Base-by-base conservation (phyloP, 176 grass and related monocot species). In the Alopecurus myosuroides region DNA sequence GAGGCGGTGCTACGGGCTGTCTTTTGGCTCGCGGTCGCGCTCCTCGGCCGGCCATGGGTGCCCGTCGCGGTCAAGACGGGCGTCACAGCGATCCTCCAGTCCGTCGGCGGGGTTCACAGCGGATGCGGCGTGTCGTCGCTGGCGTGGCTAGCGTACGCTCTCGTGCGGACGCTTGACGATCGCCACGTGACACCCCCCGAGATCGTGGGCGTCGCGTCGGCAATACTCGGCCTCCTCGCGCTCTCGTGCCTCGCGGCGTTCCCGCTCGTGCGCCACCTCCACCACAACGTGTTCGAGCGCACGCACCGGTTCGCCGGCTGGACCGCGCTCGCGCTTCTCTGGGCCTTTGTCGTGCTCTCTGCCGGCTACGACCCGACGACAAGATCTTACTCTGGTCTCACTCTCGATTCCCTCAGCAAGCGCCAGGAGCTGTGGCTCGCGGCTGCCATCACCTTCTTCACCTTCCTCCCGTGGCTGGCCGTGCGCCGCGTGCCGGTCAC, bases 241-340 rank as follows among this genome's bases (percentile, higher is more conserved):
- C 61, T 92, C 31, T 95, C 86, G 25, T 92, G 90, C 80, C 1
- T 84, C 9, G 88, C 90, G 4, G 93, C 90, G 25, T 92, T 95
- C 88, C 93, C 93, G n/a, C 85, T 92, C 26, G 41, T 95, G 42
- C 90, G 93, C 70, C 93, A 92, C 88, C 85, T 92, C 45, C 93
- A 95, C 76, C 93, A 95, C 76, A 95, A 95, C 91, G 88, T 90
- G 41, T 95, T 95, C 68, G 93, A 95, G 77, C 81, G 88, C 69
- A 89, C 93, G 33, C 93, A 95, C 82, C 90, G 93, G 17, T 92
- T 92, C 52, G 90, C 93, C 23, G 93, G 93, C 4, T 95, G 90
- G 93, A 28, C n/a, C 20, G 90, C 90, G 3, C 93, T 92, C 31
- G 88, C 65, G 1, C 83, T 95, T 28, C 81, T 92, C 57, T 95